Evolutionary conservation across 2,329 filamentous ascomycete species (phyloP).

Genomic region (Cladophialophora psammophila): DNA sequence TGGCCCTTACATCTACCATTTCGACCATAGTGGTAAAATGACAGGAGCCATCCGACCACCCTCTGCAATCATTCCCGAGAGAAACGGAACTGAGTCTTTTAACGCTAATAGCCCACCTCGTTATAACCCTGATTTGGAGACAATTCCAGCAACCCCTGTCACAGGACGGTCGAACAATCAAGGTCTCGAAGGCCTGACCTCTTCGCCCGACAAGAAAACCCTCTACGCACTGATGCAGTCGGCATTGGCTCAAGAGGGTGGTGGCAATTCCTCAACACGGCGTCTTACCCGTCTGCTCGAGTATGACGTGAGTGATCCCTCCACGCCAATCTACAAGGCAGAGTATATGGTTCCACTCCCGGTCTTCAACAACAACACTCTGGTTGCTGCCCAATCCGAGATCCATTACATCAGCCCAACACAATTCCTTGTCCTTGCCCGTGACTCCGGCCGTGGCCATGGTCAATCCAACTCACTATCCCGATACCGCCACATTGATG

Average conservation of each 20-base stretch:
- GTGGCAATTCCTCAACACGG: constrained; percentile 61
- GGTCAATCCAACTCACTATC: constrained; percentile 62
- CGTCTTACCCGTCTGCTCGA: constrained; percentile 68
- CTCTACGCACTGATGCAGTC: constrained; percentile 73
- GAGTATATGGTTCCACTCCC: constrained; percentile 74
- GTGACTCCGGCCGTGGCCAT: constrained; percentile 68
- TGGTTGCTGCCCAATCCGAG: constrained; percentile 72
- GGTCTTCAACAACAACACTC: constrained; percentile 61
- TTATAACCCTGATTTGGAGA: constrained; percentile 60
- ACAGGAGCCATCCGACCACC: constrained; percentile 69
- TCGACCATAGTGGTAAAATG: constrained; percentile 66
- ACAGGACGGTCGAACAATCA: constrained; percentile 75
- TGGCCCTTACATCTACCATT: constrained; percentile 74
- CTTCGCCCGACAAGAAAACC: constrained; percentile 67
- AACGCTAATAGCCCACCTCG: constrained; percentile 68
- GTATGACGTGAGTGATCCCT: constrained; percentile 63
- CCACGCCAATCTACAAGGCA: constrained; percentile 57
- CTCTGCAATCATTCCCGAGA: constrained; percentile 67
- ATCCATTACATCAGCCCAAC: constrained; percentile 68
- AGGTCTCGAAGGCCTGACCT: constrained; percentile 74
- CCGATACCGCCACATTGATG: constrained; percentile 72
- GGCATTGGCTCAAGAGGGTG: constrained; percentile 69
- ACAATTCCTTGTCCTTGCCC: constrained; percentile 72
- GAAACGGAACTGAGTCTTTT: constrained; percentile 69
- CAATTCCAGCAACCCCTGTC: constrained; percentile 64